Evolutionary conservation across 1,284 basidiomycete species (phyloP).

Genomic region (Schizophyllum commune): DNA sequence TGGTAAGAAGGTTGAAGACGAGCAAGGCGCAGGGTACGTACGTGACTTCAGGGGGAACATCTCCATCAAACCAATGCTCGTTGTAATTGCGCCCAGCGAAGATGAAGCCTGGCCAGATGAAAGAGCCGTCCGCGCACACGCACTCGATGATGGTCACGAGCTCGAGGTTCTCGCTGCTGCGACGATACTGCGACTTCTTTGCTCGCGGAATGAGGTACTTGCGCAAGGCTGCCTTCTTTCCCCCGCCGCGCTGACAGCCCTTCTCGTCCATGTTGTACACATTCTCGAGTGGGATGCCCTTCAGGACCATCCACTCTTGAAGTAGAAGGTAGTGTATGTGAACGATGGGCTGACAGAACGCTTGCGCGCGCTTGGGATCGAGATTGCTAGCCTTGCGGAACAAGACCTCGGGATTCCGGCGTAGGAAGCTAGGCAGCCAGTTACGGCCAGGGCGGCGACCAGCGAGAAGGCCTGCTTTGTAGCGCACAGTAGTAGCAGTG

Average conservation of each 20-base stretch:
- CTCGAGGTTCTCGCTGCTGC: conserved; percentile 21
- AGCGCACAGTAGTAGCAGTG: conserved; percentile 12
- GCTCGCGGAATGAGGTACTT: conserved; percentile 15
- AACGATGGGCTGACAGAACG: conserved; percentile 21
- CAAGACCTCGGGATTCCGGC: conserved; percentile 15
- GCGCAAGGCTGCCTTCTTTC: conserved; percentile 13
- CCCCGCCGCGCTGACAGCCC: conserved; percentile 26
- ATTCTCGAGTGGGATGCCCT: conserved; percentile 26
- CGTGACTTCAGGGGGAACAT: conserved; percentile 12
- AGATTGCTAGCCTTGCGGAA: conserved; percentile 16
- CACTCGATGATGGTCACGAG: conserved; percentile 26
- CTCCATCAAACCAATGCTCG: conserved; percentile 18
- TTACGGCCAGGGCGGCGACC: conserved; percentile 8
- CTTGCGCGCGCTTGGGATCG: conserved; percentile 22
- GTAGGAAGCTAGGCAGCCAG: conserved; percentile 18
- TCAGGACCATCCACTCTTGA: conserved; percentile 11
- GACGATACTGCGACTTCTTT: conserved; percentile 12
- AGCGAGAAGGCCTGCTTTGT: conserved; percentile 14
- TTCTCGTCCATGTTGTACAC: conserved; percentile 36
- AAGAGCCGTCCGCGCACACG: conserved; percentile 21
- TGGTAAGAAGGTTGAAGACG: no score
- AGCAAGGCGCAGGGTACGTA: no score
- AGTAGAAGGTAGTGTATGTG: no score
- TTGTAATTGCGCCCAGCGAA: conserved; percentile 20
- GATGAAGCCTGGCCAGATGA: conserved; percentile 22